Base-by-base conservation (phyloP, 257 asterid species). In the Scutellaria baicalensis region DNA sequence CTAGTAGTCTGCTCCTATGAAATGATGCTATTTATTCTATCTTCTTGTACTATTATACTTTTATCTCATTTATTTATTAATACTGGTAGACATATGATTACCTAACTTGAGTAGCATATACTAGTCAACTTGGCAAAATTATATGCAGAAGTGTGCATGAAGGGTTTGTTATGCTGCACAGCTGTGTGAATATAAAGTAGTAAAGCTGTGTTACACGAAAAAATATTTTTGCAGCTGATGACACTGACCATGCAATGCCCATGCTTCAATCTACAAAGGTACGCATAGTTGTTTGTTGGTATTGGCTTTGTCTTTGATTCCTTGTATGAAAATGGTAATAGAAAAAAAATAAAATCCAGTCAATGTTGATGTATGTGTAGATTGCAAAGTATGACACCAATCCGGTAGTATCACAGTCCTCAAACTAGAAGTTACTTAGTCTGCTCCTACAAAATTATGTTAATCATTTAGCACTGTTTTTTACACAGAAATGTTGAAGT, bases 231-330 rank as follows among this genome's bases (percentile, higher is more conserved):
- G 35, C 65, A 35, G 77, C 75, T 71, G 66, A 64, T 35, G 43
- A 59, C 31, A 63, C 71, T 35, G 27, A 51, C 60, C 74, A 66
- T 69, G 73, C 67, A 59, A 43, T 50, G 55, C 78, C 80, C 82
- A 71, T 83, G 64, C 80, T 54, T 65, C 76, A 54, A 27, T 72
- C 70, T 66, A 43, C 65, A 36, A 66, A 75, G 71, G 76, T 81
- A 65, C 74, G 36, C 70, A 40, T 75, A 40, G 72, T 56, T n/a
- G 68, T 78, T 72, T 68, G 75, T 56, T 68, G 81, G 66, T 78
- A 66, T 71, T 78, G 60, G 69, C 68, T 78, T 78, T 50, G 65
- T 71, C 71, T 68, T 60, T 59, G 64, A 58, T 80, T 75, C 80
- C 33, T 35, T 56, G 50, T 42, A 43, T 59, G 56, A 76, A 61